Base-by-base conservation (phyloP, 1,284 basidiomycete genomes). In the Cutaneotrichosporon curvatum region DNA sequence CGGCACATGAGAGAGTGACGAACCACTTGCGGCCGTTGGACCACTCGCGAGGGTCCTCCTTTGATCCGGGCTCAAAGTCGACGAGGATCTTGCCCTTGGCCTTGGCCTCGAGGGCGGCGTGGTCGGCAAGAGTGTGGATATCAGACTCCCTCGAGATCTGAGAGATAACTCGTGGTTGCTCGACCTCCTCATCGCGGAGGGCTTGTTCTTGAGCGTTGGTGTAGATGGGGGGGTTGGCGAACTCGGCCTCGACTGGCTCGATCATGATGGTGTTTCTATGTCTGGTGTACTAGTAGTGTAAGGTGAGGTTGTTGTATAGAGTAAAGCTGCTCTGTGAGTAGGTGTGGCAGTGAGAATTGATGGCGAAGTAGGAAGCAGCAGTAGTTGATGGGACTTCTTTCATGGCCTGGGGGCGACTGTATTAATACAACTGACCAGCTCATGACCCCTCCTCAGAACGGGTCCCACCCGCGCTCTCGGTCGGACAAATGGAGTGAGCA, bases 161-260 rank as follows among this genome's bases (percentile, higher is more conserved):
- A 10, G 40, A 40, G 28, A 35, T 33, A 7, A 28, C 25, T 28
- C 25, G 8, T 28, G 25, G 33, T 37, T 36, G 48, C 47, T 64
- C 63, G 32, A 57, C 36, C 4, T 45, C 51, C 48, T 59, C 58
- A 40, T 64, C 57, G 9, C 45, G 45, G 4, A 62, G 41, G 20
- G 35, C 40, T 14, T 41, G 42, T 45, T 67, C 63, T 47, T 64
- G 57, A 5, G 37, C 47, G 9, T 54, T 37, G 28, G 47, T 55
- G 48, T 55, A 62, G 44, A 65, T 59, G 4, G 65, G 65, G 12
- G 65, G 65, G 15, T 46, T 37, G 36, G 63, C 62, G 35, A 65
- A 47, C 39, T 65, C 63, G 20, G 62, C 63, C 56, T 64, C 65
- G 36, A 65, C 50, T 4, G 65, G 65, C 43, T 64, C 60, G 39